A percentile compares a stretch with the other conserved stretches of the same genome.
These are phyloP conservation scores for Boletus rubescentipes DNA, from an alignment of 768 basidiomycete genomes.

Conservation along the genomic window DNA sequence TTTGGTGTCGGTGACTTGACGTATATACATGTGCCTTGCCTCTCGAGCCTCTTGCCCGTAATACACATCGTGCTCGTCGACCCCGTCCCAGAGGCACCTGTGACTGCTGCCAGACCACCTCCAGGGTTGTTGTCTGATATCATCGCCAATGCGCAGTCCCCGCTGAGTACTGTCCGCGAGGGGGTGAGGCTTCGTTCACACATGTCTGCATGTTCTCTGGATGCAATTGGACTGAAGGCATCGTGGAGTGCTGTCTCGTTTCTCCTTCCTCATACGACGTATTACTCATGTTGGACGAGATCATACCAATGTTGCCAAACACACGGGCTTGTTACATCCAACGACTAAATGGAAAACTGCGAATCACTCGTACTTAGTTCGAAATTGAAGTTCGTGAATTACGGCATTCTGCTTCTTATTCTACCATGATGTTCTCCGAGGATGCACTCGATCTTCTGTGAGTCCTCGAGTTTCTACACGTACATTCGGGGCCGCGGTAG, in stretches of 20 bases:
- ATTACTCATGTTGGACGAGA: too few relatives aligned
- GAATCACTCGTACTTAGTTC: too few relatives aligned
- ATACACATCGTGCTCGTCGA: slow-evolving; percentile 95
- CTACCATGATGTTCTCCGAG: background rate
- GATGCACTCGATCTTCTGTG: background rate
- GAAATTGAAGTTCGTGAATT: background rate
- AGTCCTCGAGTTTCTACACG: background rate
- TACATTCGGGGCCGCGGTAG: too few relatives aligned
- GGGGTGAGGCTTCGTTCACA: too few relatives aligned
- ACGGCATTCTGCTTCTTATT: background rate
- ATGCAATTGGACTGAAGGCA: too few relatives aligned
- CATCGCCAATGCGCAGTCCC: slow-evolving; percentile 86
- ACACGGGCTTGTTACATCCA: too few relatives aligned
- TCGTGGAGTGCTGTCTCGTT: too few relatives aligned
- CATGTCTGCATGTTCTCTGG: too few relatives aligned
- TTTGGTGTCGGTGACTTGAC: slow-evolving; percentile 88
- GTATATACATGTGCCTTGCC: slow-evolving; percentile 90
- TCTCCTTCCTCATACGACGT: too few relatives aligned
- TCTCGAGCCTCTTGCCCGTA: slow-evolving; percentile 84
- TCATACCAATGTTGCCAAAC: too few relatives aligned
- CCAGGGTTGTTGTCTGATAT: slow-evolving; percentile 91
- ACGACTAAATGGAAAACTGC: too few relatives aligned
- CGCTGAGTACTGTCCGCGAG: slow-evolving; percentile 88
- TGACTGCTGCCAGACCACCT: slow-evolving; percentile 95
- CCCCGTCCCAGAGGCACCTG: slow-evolving; percentile 96